Evolutionary conservation across 306 rosid species (phyloP).

Genomic region (Vigna radiata): DNA sequence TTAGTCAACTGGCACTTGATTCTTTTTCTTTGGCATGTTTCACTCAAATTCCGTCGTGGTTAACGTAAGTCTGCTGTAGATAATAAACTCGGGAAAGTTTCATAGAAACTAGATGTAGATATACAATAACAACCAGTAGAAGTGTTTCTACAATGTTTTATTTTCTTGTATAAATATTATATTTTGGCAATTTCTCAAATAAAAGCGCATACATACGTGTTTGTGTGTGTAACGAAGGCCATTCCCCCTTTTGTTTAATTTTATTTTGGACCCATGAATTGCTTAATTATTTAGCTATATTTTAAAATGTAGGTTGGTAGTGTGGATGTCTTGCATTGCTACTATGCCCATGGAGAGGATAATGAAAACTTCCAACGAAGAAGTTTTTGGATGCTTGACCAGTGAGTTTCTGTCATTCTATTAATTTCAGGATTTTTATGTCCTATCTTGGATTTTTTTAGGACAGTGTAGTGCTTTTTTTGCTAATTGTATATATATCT

Average conservation of each 20-base stretch:
- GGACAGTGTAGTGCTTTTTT: conserved; percentile 4
- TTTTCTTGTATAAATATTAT: not conserved
- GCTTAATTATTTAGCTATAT: conserved; percentile 37
- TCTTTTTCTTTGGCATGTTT: conserved; percentile 4
- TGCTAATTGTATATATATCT: not conserved
- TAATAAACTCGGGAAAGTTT: not conserved
- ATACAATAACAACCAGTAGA: not conserved
- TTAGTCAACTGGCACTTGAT: conserved; percentile 4
- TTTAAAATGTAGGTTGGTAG: conserved; percentile 63
- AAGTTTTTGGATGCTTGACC: conserved; percentile 87
- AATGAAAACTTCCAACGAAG: conserved; percentile 72
- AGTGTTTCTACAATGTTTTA: not conserved
- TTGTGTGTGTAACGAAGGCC: not conserved
- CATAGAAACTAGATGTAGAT: not conserved
- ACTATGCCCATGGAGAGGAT: conserved; percentile 87
- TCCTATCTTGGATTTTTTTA: conserved; percentile 24
- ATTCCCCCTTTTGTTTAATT: not conserved
- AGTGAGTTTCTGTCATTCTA: conserved; percentile 52
- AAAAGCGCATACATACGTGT: not conserved
- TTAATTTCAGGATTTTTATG: conserved; percentile 6
- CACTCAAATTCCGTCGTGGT: not conserved
- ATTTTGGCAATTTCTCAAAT: conserved; percentile 19
- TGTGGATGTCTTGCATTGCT: conserved; percentile 74
- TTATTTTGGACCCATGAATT: conserved; percentile 17
- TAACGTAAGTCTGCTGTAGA: not conserved